Conservation (phyloP, 768 basidiomycete genomes). For the Auriscalpium orientale region DNA sequence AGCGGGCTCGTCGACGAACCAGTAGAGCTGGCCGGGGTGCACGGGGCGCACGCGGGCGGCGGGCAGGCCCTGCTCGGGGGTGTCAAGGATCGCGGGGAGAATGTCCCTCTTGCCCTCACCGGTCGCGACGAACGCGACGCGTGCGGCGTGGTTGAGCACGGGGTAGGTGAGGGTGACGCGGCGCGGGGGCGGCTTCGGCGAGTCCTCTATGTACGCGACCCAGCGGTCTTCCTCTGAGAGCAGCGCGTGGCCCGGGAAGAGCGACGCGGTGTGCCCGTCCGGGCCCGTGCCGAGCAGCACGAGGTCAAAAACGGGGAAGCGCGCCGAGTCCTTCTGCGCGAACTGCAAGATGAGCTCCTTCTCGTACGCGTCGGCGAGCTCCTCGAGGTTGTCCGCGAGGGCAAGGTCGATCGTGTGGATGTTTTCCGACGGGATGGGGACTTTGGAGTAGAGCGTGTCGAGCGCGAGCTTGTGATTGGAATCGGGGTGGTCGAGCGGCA, state of each 20-base stretch:
- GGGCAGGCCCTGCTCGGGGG: slow-evolving; percentile 74
- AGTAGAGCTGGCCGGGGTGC: slow-evolving; percentile 79
- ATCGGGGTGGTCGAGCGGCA: slow-evolving; percentile 87
- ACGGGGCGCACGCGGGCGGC: slow-evolving; percentile 74
- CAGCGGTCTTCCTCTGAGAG: slow-evolving; percentile 85
- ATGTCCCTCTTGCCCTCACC: slow-evolving; percentile 79
- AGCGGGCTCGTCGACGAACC: slow-evolving; percentile 92
- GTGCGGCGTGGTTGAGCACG: slow-evolving; percentile 82
- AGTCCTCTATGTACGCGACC: slow-evolving; percentile 91
- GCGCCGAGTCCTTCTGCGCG: slow-evolving; percentile 85
- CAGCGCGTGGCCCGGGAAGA: slow-evolving; percentile 90
- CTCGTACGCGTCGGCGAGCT: slow-evolving; percentile 76
- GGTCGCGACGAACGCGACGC: slow-evolving; percentile 83
- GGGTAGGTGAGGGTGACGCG: slow-evolving; percentile 91
- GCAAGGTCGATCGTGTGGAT: slow-evolving; percentile 77
- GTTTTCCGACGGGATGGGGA: slow-evolving; percentile 67
- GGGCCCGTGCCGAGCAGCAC: slow-evolving; percentile 95
- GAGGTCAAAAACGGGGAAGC: slow-evolving; percentile 96
- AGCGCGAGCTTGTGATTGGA: slow-evolving; percentile 83
- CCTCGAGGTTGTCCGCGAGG: slow-evolving; percentile 66
- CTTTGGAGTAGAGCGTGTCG: slow-evolving; percentile 69
- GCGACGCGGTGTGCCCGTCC: slow-evolving; percentile 96
- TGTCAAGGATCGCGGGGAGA: slow-evolving; percentile 67
- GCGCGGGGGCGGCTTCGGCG: slow-evolving; percentile 86
- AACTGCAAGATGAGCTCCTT: slow-evolving; percentile 83